Base-by-base conservation (phyloP, 495 filamentous ascomycete genomes). In the Xylaria grammica region DNA sequence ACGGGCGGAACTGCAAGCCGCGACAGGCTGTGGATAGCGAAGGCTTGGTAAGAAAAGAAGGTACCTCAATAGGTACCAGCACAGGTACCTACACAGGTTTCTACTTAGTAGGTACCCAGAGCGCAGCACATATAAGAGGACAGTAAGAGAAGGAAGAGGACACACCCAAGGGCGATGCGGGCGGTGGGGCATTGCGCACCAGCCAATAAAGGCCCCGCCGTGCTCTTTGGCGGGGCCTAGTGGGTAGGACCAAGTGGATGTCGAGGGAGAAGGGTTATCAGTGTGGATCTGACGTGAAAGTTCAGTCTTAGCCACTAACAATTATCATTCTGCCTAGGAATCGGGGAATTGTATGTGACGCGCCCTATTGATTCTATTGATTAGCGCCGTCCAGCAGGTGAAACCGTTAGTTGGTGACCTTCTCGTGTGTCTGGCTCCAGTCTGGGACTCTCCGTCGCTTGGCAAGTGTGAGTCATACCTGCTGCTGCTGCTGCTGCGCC, bases 391-490 rank as follows among this genome's bases (percentile, higher is more conserved):
- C 67, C 50, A 49, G 32, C 36, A 57, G 46, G 26, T 67, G 56
- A 68, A 67, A 65, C 63, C 60, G 72, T 67, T 74, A 72, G 51
- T 45, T 49, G 55, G 60, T 49, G 49, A 74, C 71, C n/a, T 57
- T 63, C 38, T 49, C 29, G 24, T 20, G 15, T 44, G 63, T 59
- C 57, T 60, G 59, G 32, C 4, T 36, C 11, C 32, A 5, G 15
- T 65, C 15, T 3, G 19, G 38, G 1, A 46, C 1, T n/a, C 30
- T 6, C 20, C 22, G 42, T 17, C n/a, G 29, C 62, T 58, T 64
- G 62, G 60, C 32, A 65, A 30, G 66, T 74, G 57, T 74, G 72
- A 74, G 60, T 74, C 72, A 74, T 64, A 74, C 52, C 50, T 60
- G 19, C 27, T 26, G 5, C 63, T 38, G 26, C 67, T 62, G 67